Evolutionary conservation across 768 basidiomycete species (phyloP).

Genomic region (Mycena haematopus): DNA sequence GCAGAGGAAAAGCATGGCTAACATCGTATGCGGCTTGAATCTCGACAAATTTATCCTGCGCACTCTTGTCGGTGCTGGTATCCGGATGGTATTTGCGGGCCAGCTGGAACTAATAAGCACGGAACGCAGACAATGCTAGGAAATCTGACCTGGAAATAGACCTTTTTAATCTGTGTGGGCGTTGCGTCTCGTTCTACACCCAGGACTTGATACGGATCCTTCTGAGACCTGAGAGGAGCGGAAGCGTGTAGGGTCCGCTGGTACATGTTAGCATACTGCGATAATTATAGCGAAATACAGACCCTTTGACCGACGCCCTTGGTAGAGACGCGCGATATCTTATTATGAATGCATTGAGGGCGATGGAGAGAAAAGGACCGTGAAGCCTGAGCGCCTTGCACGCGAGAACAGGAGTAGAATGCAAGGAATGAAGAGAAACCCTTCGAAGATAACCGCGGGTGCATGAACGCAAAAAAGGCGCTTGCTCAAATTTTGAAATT

Average conservation of each 20-base stretch:
- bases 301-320: constrained; percentile 50
- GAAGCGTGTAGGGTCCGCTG: constrained; percentile 84
- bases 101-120: constrained; percentile 59
- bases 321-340: constrained; percentile 29
- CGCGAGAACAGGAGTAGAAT: constrained; percentile 61
- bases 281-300: constrained; percentile 23
- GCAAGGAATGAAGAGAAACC: constrained; percentile 62
- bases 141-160: constrained; percentile 86
- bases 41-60: constrained; percentile 93
- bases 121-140: constrained; percentile 4
- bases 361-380: constrained; percentile 50
- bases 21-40: constrained; percentile 99
- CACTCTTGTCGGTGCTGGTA: constrained; percentile 90
- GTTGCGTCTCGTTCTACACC: constrained; percentile 87
- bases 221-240: constrained; percentile 53
- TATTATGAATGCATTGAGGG: constrained; percentile 43
- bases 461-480: constrained; percentile 43
- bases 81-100: constrained; percentile 99
- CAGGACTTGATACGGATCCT: constrained; percentile 91
- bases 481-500: constrained; percentile 14
- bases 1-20: constrained; percentile 25
- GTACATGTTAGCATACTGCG: constrained; percentile 21
- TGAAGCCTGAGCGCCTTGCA: constrained; percentile 35
- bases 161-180: constrained; percentile 93
- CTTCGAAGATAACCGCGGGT: constrained; percentile 55